A percentile compares a stretch with the other conserved stretches of the same genome.
Evolutionary conservation across 1,139 yeast species (phyloP).

Genomic region (Protomyces arabidopsidicola): DNA sequence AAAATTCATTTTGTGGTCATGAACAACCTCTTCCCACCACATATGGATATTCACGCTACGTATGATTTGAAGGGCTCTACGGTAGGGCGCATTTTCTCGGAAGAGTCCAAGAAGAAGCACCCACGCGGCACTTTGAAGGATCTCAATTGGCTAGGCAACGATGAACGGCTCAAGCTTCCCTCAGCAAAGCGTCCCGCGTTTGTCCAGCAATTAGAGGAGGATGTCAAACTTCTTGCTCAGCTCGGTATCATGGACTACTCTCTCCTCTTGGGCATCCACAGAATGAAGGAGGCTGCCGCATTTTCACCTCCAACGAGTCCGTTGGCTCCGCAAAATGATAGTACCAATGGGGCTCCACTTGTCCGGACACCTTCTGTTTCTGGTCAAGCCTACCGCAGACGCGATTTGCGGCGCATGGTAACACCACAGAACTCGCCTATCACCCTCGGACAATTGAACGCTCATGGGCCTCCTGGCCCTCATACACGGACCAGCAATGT

Average conservation of each 20-base stretch:
- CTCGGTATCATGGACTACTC: constrained; percentile 88
- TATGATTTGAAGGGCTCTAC: constrained; percentile 93
- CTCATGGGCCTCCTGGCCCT: not conserved
- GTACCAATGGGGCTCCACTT: constrained; percentile 31
- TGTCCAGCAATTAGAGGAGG: constrained; percentile 64
- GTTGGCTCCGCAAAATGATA: constrained; percentile 39
- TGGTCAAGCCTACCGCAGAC: constrained; percentile 36
- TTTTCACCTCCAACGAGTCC: not conserved
- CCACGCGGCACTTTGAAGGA: constrained; percentile 61
- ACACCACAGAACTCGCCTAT: constrained; percentile 33
- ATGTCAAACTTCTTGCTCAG: constrained; percentile 56
- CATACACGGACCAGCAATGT: not conserved
- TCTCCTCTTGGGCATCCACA: constrained; percentile 79
- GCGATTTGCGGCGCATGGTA: constrained; percentile 29
- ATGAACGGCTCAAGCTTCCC: constrained; percentile 64
- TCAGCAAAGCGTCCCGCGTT: constrained; percentile 59
- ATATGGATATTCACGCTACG: constrained; percentile 76
- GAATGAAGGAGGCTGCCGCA: constrained; percentile 40
- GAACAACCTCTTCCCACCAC: constrained; percentile 96
- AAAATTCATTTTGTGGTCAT: constrained; percentile 91
- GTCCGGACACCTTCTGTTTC: constrained; percentile 42
- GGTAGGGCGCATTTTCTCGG: constrained; percentile 57
- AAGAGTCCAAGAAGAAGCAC: constrained; percentile 34
- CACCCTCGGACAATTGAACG: constrained; percentile 16
- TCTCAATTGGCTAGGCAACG: constrained; percentile 72